Conservation (phyloP, 352 stramenopile genomes). For the Pythium myriotylum region DNA sequence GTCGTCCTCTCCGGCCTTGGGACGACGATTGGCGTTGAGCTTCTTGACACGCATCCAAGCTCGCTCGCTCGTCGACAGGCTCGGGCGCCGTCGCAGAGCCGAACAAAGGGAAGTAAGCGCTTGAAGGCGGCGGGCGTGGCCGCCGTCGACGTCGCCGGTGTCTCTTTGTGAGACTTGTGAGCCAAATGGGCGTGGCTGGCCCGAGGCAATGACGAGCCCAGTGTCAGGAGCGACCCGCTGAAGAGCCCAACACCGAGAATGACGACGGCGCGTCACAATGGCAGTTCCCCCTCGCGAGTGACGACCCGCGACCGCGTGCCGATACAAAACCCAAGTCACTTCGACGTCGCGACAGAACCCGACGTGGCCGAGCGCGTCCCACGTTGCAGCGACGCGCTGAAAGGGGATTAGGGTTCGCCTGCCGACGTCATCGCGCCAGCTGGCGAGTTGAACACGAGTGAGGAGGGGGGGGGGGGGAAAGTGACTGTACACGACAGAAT, state of each 20-base stretch:
- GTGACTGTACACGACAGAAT: conserved; percentile 15
- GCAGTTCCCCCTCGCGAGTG: conserved; percentile 16
- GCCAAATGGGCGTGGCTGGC: conserved; percentile 21
- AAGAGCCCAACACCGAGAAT: conserved; percentile 30
- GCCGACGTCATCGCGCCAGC: conserved; percentile 24
- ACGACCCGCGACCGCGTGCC: too few species aligned
- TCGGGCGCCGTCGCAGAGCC: too few species aligned
- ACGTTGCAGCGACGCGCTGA: conserved; percentile 23
- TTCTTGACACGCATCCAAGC: conserved; percentile 80
- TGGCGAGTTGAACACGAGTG: conserved; percentile 1
- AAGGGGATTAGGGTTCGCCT: not conserved
- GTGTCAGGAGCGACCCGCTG: conserved; percentile 26
- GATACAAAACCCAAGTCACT: conserved; percentile 24
- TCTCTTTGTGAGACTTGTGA: conserved; percentile 23
- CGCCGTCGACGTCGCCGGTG: conserved; percentile 10
- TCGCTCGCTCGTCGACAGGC: too few species aligned
- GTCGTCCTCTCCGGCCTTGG: conserved; percentile 71
- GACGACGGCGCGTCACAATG: conserved; percentile 32
- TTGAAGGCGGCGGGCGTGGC: not conserved
- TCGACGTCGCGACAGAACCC: not conserved
- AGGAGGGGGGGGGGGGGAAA: too few species aligned
- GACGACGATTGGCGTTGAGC: conserved; percentile 60
- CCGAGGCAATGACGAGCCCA: conserved; percentile 29
- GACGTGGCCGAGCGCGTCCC: conserved; percentile 12
- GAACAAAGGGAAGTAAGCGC: not conserved